Evolutionary conservation across 176 grass and related monocot species (phyloP), one percentile per base, ranked within the genome.

Genomic region (Cymbopogon citratus): DNA sequence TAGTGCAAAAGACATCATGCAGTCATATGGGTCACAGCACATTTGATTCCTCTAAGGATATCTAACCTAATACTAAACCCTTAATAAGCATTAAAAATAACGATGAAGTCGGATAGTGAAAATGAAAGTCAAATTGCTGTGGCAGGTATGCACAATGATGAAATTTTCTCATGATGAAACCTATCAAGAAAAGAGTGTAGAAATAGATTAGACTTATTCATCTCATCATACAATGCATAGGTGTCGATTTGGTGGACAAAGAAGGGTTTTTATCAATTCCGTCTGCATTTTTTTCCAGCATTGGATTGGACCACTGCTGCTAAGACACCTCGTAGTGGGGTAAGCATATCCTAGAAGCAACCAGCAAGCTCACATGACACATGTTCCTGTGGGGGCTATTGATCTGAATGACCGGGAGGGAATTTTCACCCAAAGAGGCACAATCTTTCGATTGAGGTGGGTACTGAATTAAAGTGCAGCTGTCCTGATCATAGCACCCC

Each of bases 281-380:
- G 7, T 57, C 24, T 78, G 27, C 72, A 64, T 74, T 74, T 82
- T 82, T 0, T 63, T 86, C 60, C 19, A 82, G 29, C 63, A 38
- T 70, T 54, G 56, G n/a, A 12, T 82, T 83, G 84, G 80, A 60
- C 80, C 80, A 90, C 40, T 41, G 48, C 12, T 85, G n/a, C 45
- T 59, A 46, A 48, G 77, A 73, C 79, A 84, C 74, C 66, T 79
- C n/a, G 29, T 31, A 78, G 12, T 74, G 23, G 67, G 70, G 57
- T 66, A 85, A 82, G 19, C 24, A 84, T 86, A 77, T 73, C 65
- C 86, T 40, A 74, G 79, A 86, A 81, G 70, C 71, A 94, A 78
- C 85, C 86, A 87, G 66, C 86, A 86, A 74, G 86, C 87, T 87
- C 89, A 91, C 89, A 91, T 89, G 84, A 70, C 60, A 85, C 92